Base-by-base conservation (phyloP, 2,329 filamentous ascomycete genomes). In the Zymoseptoria tritici region DNA sequence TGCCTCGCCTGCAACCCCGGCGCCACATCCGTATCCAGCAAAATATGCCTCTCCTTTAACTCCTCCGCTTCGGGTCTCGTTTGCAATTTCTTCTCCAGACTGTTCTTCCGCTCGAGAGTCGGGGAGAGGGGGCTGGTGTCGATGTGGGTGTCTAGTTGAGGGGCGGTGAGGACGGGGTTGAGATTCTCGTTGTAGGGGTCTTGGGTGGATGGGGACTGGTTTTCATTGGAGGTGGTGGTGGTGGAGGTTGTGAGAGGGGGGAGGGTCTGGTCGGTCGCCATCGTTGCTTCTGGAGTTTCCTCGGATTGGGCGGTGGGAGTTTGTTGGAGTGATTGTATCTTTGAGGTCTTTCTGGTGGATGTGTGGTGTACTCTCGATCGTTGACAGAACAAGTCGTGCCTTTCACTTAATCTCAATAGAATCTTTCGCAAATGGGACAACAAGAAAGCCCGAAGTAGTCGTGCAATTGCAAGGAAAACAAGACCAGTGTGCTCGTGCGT, bases 21-120 rank as follows among this genome's bases (percentile, higher is more conserved):
- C 52, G 86, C 86, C 65, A 84, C 83, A 67, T 79, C 85, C 2
- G 84, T 88, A 68, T 87, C 83, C 4, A 88, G 78, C 56, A 89
- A 73, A 63, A 89, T 89, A 70, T 89, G 83, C 62, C 84, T 77
- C 31, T 54, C 50, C 52, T 26, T 88, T 62, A 89, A 77, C 62
- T 89, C 86, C 71, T 87, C 79, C 13, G 73, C 73, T 21, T 80
- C 78, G 4, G 79, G 79, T 6, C 79, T 73, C 52, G 73, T 74
- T 70, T 80, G 78, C 56, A 81, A 46, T 21, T 67, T 60, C 57
- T 67, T 67, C 59, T 67, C 65, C 29, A 67, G 58, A 52, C 56
- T 60, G 19, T 64, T 60, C 19, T 61, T 56, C 11, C 63, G 56
- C 55, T 65, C 60, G 11, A 64, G 60, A 19, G 59, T 31, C 9